phyloP scores from a whole-genome alignment of 2,329 filamentous ascomycete species.

The Rutstroemia sp. region DNA sequence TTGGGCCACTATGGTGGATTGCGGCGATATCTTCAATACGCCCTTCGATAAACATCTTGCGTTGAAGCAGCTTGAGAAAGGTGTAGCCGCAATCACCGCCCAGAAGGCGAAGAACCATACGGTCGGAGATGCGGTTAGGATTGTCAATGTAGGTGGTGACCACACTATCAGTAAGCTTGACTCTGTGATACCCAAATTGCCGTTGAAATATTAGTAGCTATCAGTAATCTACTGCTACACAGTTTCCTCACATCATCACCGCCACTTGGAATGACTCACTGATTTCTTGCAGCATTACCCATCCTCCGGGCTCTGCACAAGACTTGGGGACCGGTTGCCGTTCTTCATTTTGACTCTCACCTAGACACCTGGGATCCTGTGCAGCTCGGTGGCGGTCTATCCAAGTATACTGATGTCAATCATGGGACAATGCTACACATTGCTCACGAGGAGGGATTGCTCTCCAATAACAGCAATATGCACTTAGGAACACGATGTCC shows the following conservation, averaged over 20 bases:
- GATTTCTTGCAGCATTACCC: constrained; percentile 19
- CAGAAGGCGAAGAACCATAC: constrained; percentile 22
- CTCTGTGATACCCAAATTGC: not conserved
- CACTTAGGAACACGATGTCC: constrained; percentile 25
- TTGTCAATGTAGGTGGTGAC: constrained; percentile 27
- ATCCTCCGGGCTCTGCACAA: constrained; percentile 26
- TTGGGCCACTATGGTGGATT: constrained; percentile 26
- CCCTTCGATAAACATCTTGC: constrained; percentile 27
- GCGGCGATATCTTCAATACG: constrained; percentile 26
- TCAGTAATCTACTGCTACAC: not conserved
- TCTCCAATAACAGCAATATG: constrained; percentile 27
- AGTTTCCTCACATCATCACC: not conserved
- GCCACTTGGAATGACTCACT: not conserved
- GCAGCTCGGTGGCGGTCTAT: constrained; percentile 24
- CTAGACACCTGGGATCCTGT: constrained; percentile 28
- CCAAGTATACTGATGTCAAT: constrained; percentile 26
- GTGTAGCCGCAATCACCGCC: constrained; percentile 21
- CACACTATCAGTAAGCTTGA: constrained; percentile 26
- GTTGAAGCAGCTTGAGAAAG: constrained; percentile 24
- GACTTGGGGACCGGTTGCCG: constrained; percentile 26
- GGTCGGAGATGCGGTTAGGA: constrained; percentile 20
- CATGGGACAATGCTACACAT: constrained; percentile 30
- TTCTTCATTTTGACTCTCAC: constrained; percentile 28
- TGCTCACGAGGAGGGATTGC: constrained; percentile 28
- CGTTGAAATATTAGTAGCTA: not conserved